Base-by-base conservation (phyloP, 1,139 yeast species). In the Geotrichum aggregatum region DNA sequence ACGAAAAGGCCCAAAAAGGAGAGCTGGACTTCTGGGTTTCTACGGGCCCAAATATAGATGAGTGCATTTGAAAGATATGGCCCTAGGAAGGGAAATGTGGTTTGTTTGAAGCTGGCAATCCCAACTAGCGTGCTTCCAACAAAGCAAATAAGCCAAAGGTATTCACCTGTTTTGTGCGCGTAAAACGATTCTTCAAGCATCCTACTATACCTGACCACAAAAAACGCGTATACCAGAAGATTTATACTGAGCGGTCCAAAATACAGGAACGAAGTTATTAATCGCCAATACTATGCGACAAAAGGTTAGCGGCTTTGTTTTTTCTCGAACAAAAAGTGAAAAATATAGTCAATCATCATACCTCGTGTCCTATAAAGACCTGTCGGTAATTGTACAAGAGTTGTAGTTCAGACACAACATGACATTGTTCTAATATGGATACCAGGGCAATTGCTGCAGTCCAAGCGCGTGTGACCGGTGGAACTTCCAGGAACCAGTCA, bases 21-120 rank as follows among this genome's bases (percentile, higher is more conserved):
- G 24, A 76, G 60, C 36, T 68, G 68, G 22, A 69, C 66, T 28
- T 67, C 68, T 2, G 77, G 74, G 55, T 76, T 70, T 22, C 76
- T 69, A 24, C 77, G 69, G 0, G 78, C 67, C 77, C 79, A 76
- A 35, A 77, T 62, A 58, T 74, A 77, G 2, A 72, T 58, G 48
- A 77, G 54, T 3, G 72, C 65, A 46, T 72, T 70, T 22, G 71
- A 62, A 35, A 77, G 62, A 28, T 68, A 66, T 0, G 67, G 61
- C 5, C 77, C 76, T 21, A 75, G 62, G 30, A 69, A 59, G 26
- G 66, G 65, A 33, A 72, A 57, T 10, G 68, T 64, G 24, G 61
- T 62, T n/a, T 70, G 55, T 36, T 58, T 58, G 1, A 45, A 34
- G 14, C 47, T 50, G 40, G 47, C 16, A 5, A 46, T 31, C 3